Evolutionary conservation across 2,329 filamentous ascomycete genomes (phyloP).

Genomic region (Fusarium piperis): DNA sequence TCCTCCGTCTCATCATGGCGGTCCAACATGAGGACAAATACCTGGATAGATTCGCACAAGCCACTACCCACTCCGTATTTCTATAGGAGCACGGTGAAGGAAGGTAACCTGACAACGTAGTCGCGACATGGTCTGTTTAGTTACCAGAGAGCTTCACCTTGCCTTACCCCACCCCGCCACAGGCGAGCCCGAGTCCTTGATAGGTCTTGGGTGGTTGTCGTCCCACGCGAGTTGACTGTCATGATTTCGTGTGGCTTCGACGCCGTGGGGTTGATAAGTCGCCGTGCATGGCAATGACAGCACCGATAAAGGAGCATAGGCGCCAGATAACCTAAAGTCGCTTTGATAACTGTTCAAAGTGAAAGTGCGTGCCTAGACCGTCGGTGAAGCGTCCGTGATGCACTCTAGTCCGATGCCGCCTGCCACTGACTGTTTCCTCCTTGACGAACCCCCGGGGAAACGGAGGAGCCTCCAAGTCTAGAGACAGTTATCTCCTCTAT

Average conservation of each 20-base stretch:
- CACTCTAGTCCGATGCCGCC: neutral
- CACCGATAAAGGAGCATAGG: neutral
- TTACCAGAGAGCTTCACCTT: neutral
- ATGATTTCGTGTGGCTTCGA: conserved; percentile 8
- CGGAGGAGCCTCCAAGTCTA: conserved; percentile 1
- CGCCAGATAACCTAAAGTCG: neutral
- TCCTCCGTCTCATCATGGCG: neutral
- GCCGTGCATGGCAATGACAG: conserved; percentile 2
- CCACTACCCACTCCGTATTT: neutral
- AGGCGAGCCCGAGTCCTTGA: conserved; percentile 12
- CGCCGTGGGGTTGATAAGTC: conserved; percentile 32
- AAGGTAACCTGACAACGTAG: neutral
- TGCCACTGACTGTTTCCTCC: neutral
- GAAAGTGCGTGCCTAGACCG: neutral
- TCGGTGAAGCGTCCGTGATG: neutral
- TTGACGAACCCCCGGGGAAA: conserved; percentile 1
- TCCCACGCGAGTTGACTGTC: conserved; percentile 24
- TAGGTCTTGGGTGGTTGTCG: conserved; percentile 11
- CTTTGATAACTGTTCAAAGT: neutral
- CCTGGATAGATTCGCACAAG: neutral
- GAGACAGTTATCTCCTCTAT: conserved; percentile 5
- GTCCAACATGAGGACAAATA: neutral
- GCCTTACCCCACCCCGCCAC: conserved; percentile 21
- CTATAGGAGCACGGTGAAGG: neutral
- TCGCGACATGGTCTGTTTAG: neutral